Evolutionary conservation across 495 filamentous ascomycete species (phyloP).

Genomic region (Aspergillus haitiensis): DNA sequence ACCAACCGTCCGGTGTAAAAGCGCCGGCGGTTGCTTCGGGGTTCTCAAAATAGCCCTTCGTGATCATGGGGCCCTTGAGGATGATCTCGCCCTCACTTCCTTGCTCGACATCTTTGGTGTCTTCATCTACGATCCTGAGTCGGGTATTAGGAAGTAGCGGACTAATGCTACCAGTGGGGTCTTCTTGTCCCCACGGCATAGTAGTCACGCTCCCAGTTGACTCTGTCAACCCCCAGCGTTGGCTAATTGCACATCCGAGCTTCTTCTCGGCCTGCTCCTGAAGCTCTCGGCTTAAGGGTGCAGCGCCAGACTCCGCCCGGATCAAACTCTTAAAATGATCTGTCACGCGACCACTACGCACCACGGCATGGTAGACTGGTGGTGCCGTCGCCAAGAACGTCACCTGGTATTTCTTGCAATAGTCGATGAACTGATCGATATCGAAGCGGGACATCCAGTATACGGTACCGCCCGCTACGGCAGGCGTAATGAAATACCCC

Average conservation of each 20-base stretch:
- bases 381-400: conserved; percentile 22
- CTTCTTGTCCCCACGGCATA: conserved; percentile 21
- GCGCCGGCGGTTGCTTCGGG: conserved; percentile 70
- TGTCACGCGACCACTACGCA: conserved; percentile 17
- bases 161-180: conserved; percentile 21
- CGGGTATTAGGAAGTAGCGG: conserved; percentile 21
- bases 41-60: conserved; percentile 74
- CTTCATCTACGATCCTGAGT: conserved; percentile 18
- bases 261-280: conserved; percentile 22
- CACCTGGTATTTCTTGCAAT: conserved; percentile 18
- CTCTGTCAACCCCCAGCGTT: conserved; percentile 24
- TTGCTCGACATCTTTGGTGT: conserved; percentile 12
- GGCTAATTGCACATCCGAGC: conserved; percentile 20
- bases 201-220: conserved; percentile 25
- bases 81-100: conserved; percentile 20
- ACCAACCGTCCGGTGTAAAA: conserved; percentile 77
- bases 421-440: conserved; percentile 21
- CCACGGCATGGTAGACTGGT: conserved; percentile 21
- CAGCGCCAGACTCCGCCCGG: conserved; percentile 22
- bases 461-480: conserved; percentile 21
- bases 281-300: conserved; percentile 18
- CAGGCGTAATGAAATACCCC: conserved; percentile 22
- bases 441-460: conserved; percentile 25
- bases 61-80: conserved; percentile 41
- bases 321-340: conserved; percentile 20